phyloP scores from a whole-genome alignment of 73 alveolate genomes.

The Paramecium caudatum region DNA sequence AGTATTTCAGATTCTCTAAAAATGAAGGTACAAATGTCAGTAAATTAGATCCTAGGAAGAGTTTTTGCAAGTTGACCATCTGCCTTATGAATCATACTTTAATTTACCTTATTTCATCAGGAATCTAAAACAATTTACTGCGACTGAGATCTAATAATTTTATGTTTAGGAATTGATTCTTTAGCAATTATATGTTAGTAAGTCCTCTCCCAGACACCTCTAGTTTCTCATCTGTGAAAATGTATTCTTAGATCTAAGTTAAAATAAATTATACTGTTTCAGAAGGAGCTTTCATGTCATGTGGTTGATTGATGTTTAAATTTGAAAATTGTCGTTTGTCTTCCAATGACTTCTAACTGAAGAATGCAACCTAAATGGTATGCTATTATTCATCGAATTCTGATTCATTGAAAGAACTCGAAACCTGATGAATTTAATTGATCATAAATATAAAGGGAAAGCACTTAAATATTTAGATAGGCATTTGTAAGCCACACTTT shows the following conservation, averaged over 20 bases:
- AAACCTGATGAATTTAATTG: no score
- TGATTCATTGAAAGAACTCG: no score
- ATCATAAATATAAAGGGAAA: no score
- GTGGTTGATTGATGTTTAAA: slow-evolving; percentile 45
- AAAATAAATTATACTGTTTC: slow-evolving; percentile 8
- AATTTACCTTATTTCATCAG: slow-evolving; percentile 3
- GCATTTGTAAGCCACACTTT: no score
- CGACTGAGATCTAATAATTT: slow-evolving; percentile 14
- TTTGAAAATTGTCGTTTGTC: slow-evolving; percentile 44
- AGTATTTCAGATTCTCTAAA: not conserved
- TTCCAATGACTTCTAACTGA: slow-evolving; percentile 32
- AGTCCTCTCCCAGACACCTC: not conserved
- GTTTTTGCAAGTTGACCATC: slow-evolving; percentile 46
- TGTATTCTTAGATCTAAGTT: slow-evolving; percentile 2
- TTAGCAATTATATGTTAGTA: not conserved
- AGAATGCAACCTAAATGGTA: not conserved
- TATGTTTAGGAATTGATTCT: not conserved
- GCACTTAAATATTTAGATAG: no score
- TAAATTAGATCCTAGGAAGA: slow-evolving; percentile 47
- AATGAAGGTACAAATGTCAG: slow-evolving; percentile 67
- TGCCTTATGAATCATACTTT: not conserved
- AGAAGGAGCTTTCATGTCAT: slow-evolving; percentile 9
- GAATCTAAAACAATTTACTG: not conserved
- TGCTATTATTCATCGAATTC: slow-evolving; percentile 21
- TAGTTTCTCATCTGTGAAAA: slow-evolving; percentile 32